phyloP scores from a whole-genome alignment of 805 yeast genomes.

The Saturnispora bothae region DNA sequence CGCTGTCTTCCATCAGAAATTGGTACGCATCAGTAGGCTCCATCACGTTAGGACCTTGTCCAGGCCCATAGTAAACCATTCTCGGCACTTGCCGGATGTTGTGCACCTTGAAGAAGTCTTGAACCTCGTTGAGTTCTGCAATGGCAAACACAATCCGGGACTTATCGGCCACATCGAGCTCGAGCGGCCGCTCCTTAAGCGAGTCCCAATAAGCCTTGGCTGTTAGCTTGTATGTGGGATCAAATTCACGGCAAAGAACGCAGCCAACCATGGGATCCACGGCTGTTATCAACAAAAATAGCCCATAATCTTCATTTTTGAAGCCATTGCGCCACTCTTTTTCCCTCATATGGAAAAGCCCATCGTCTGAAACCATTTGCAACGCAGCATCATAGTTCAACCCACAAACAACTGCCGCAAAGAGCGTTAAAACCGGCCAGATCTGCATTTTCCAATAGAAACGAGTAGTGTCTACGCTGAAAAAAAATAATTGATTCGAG shows the following conservation, averaged over 20 bases:
- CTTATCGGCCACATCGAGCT: slow-evolving; percentile 23
- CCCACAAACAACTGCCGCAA: slow-evolving; percentile 12
- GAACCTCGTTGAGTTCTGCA: slow-evolving; percentile 59
- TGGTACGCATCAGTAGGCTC: slow-evolving; percentile 30
- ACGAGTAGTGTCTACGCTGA: too few relatives aligned
- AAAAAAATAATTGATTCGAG: too few relatives aligned
- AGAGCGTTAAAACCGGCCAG: slow-evolving; percentile 26
- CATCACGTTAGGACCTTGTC: slow-evolving; percentile 17
- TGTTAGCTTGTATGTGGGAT: slow-evolving; percentile 50
- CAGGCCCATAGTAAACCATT: slow-evolving; percentile 31
- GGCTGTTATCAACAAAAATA: slow-evolving; percentile 66
- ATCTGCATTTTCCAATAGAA: not conserved
- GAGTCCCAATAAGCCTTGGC: slow-evolving; percentile 48
- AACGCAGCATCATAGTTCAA: slow-evolving; percentile 16
- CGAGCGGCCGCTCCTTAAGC: slow-evolving; percentile 33
- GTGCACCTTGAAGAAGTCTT: slow-evolving; percentile 41
- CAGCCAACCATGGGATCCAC: slow-evolving; percentile 67
- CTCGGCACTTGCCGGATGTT: slow-evolving; percentile 70
- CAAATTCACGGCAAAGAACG: slow-evolving; percentile 56
- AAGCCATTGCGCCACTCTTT: slow-evolving; percentile 46
- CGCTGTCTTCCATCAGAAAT: slow-evolving; percentile 35
- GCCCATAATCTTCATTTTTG: slow-evolving; percentile 52
- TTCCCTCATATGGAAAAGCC: slow-evolving; percentile 35
- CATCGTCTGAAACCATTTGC: slow-evolving; percentile 9
- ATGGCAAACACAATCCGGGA: slow-evolving; percentile 50